Evolutionary conservation across 148 eudicot genomes (phyloP).

Genomic region (Arctostaphylos glauca): DNA sequence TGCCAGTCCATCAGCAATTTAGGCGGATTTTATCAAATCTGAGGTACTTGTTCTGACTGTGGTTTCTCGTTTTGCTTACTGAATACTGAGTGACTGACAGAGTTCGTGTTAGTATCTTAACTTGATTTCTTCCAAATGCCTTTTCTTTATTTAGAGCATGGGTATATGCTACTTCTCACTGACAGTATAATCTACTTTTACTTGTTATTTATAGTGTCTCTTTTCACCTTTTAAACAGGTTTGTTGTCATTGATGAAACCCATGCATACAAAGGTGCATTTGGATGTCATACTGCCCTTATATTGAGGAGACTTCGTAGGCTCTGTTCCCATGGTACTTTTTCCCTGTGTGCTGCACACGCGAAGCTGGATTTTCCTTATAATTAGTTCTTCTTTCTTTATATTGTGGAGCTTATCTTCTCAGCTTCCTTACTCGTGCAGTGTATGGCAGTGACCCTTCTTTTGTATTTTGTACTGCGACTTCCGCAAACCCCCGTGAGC

Average conservation of each 20-base stretch:
- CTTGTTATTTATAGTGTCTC: slow-evolving; percentile 11
- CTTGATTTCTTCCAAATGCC: slow-evolving; percentile 5
- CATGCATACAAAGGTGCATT: slow-evolving; percentile 93
- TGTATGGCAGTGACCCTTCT: slow-evolving; percentile 81
- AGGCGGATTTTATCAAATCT: slow-evolving; percentile 78
- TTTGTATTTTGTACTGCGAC: slow-evolving; percentile 92
- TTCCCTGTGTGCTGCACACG: slow-evolving; percentile 1
- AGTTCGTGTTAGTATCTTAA: background rate
- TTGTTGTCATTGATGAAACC: slow-evolving; percentile 86
- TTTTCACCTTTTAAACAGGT: slow-evolving; percentile 38
- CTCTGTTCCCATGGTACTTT: slow-evolving; percentile 85
- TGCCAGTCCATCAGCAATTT: slow-evolving; percentile 81
- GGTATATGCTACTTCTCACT: background rate
- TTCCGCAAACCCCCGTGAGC: slow-evolving; percentile 86
- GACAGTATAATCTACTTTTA: background rate
- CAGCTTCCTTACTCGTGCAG: slow-evolving; percentile 50
- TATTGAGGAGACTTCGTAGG: slow-evolving; percentile 82
- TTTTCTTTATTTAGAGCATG: background rate
- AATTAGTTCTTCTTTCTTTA: background rate
- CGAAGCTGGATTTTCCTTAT: background rate
- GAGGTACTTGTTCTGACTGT: slow-evolving; percentile 44
- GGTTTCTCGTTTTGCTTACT: slow-evolving; percentile 14
- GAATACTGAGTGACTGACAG: background rate
- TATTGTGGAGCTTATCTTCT: slow-evolving; percentile 14
- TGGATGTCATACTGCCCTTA: slow-evolving; percentile 93